Evolutionary conservation across 768 basidiomycete species (phyloP).

Genomic region (Brasilioporus rufonigricans): DNA sequence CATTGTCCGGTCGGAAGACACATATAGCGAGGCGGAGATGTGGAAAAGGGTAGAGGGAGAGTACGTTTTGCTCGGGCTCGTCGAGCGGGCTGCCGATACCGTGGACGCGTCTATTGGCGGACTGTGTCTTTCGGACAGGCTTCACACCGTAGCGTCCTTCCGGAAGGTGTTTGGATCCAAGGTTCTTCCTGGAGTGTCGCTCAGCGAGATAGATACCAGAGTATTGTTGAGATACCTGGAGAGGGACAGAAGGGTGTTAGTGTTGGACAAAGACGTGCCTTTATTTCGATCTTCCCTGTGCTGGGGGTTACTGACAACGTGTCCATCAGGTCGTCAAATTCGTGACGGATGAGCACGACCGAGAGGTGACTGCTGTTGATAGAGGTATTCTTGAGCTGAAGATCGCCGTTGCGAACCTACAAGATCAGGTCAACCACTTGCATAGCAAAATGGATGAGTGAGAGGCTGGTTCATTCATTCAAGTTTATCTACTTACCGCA

Average conservation of each 20-base stretch:
- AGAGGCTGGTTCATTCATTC: constrained; percentile 11
- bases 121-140: constrained; percentile 47
- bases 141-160: constrained; percentile 66
- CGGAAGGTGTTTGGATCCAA: constrained; percentile 50
- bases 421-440: constrained; percentile 64
- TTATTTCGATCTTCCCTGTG: background rate
- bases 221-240: constrained; percentile 77
- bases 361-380: constrained; percentile 73
- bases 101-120: constrained; percentile 46
- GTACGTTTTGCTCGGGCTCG: constrained; percentile 63
- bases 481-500: background rate
- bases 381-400: constrained; percentile 79
- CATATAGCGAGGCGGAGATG: constrained; percentile 40
- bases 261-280: constrained; percentile 67
- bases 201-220: constrained; percentile 63
- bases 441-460: constrained; percentile 75
- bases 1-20: constrained; percentile 61
- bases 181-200: constrained; percentile 39
- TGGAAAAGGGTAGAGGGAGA: constrained; percentile 68
- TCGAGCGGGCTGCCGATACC: constrained; percentile 65
- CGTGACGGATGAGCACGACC: constrained; percentile 35
- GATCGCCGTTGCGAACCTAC: constrained; percentile 62
- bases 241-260: constrained; percentile 65
- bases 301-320: background rate
- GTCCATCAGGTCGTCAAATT: constrained; percentile 77